phyloP scores from a whole-genome alignment of 768 basidiomycete species.

The Pisolithus tinctorius region DNA sequence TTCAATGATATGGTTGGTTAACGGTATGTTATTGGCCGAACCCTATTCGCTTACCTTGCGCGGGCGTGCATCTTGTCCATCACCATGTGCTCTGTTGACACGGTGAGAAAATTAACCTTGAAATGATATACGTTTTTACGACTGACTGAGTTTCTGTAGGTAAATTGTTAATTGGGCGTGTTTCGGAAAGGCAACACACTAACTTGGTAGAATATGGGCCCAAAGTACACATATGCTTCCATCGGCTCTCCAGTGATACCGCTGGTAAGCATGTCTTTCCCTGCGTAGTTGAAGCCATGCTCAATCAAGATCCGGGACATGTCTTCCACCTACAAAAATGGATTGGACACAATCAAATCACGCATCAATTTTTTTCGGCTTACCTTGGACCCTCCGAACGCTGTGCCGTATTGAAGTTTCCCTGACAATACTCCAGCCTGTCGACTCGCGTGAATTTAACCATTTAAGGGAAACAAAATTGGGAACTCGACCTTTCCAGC shows the following conservation, averaged over 20 bases:
- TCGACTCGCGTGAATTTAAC: constrained; percentile 1
- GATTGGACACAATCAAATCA: constrained; percentile 6
- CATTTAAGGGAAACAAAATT: background rate
- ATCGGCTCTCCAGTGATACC: constrained; percentile 96
- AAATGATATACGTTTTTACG: background rate
- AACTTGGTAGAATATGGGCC: constrained; percentile 97
- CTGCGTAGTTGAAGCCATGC: constrained; percentile 92
- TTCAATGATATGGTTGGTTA: constrained; percentile 1
- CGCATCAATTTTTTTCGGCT: background rate
- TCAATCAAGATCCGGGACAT: constrained; percentile 97
- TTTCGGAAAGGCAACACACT: constrained; percentile 13
- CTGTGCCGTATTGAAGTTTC: constrained; percentile 89
- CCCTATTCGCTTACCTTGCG: constrained; percentile 56
- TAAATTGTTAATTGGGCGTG: constrained; percentile 1
- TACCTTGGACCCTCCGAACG: constrained; percentile 97
- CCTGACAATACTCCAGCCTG: constrained; percentile 89
- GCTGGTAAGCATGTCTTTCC: constrained; percentile 98
- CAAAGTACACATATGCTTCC: constrained; percentile 97
- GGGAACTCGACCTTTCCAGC: constrained; percentile 71
- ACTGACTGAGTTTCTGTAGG: constrained; percentile 85
- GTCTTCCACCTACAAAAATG: constrained; percentile 70
- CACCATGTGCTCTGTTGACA: constrained; percentile 83
- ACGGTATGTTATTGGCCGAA: constrained; percentile 4
- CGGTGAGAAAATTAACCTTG: constrained; percentile 12
- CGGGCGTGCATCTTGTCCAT: constrained; percentile 99